Percentiles rank a stretch among this genome's conserved stretches.
Conservation (phyloP, 257 asterid genomes). For the Coffea eugenioides region DNA sequence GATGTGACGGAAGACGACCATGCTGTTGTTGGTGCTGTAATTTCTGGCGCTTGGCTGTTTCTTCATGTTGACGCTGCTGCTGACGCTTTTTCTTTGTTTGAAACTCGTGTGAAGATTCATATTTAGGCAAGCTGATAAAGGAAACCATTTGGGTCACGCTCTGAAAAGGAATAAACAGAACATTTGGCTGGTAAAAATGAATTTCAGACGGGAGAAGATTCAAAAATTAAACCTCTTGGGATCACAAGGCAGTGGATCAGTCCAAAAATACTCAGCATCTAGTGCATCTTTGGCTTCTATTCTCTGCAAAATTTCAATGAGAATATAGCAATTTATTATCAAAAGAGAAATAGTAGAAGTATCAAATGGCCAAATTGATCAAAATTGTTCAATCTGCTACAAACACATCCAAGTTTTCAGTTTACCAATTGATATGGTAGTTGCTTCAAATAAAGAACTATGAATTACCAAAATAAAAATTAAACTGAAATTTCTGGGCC, state of each 20-base stretch:
- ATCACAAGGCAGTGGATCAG: conserved; percentile 86
- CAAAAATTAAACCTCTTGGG: conserved; percentile 60
- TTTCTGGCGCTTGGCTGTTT: conserved; percentile 71
- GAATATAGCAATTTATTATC: neutral
- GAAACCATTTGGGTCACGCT: conserved; percentile 2
- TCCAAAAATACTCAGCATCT: conserved; percentile 87
- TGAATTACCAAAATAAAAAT: neutral
- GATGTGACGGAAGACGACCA: conserved; percentile 62
- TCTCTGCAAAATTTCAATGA: conserved; percentile 45
- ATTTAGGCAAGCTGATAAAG: conserved; percentile 64
- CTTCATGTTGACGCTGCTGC: conserved; percentile 78
- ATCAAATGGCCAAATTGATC: neutral
- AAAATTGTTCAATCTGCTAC: neutral
- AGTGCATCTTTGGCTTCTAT: conserved; percentile 87
- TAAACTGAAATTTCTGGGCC: neutral
- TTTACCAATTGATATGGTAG: no score
- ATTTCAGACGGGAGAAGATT: neutral
- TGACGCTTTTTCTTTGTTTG: conserved; percentile 92
- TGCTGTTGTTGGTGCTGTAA: conserved; percentile 68
- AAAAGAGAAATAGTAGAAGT: neutral
- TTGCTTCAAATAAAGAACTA: no score
- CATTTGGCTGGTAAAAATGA: neutral
- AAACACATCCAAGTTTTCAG: neutral
- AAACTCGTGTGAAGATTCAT: conserved; percentile 86
- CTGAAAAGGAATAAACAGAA: conserved; percentile 1